Evolutionary conservation across 768 basidiomycete species (phyloP).

Genomic region (Rhizopogon salebrosus): DNA sequence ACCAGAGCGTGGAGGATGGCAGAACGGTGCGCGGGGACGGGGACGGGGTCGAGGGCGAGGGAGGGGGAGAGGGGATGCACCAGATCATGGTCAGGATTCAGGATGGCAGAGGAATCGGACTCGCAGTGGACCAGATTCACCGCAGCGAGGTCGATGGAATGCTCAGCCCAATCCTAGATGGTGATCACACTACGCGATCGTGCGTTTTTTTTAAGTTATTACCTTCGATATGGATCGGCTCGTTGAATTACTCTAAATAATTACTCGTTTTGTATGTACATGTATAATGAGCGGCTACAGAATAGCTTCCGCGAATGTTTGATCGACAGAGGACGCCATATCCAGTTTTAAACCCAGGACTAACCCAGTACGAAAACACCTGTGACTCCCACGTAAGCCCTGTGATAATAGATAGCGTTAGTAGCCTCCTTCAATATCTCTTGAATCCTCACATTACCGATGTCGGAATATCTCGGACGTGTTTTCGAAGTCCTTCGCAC

Average conservation of each 20-base stretch:
- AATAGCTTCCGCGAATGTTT: neutral
- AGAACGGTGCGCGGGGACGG: slow-evolving; percentile 20
- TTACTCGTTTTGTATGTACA: neutral
- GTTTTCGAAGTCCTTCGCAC: too few species aligned
- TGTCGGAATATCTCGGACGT: too few species aligned
- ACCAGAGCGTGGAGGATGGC: slow-evolving; percentile 30
- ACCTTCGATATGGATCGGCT: neutral
- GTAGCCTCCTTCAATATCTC: too few species aligned
- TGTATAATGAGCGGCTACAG: neutral
- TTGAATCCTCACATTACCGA: too few species aligned
- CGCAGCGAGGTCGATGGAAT: slow-evolving; percentile 3
- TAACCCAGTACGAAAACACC: too few species aligned
- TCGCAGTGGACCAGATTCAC: slow-evolving; percentile 11
- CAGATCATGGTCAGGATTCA: slow-evolving; percentile 44
- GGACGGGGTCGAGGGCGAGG: slow-evolving; percentile 28
- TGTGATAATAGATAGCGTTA: too few species aligned
- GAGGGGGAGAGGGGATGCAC: slow-evolving; percentile 24
- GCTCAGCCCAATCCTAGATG: slow-evolving; percentile 2
- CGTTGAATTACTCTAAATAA: neutral
- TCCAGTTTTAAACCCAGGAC: too few species aligned
- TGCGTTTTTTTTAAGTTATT: neutral
- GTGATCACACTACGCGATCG: neutral
- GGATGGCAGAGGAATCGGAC: slow-evolving; percentile 51
- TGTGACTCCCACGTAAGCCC: too few species aligned
- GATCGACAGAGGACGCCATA: too few species aligned